phyloP scores from a whole-genome alignment of 805 yeast species.

The Kregervanrija fluxuum region DNA sequence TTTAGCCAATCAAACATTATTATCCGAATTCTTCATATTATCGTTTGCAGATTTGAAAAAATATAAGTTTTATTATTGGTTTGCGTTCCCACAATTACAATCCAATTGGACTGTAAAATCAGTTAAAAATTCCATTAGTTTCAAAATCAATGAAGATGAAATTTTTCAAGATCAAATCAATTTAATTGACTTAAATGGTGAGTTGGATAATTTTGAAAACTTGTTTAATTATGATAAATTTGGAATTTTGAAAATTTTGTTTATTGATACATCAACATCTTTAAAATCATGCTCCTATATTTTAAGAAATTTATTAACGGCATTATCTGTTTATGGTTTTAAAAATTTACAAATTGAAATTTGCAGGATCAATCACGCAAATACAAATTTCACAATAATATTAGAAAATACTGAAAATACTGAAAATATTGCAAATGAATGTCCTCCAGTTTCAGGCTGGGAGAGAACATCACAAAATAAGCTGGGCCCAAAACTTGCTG shows the following conservation, averaged over 20 bases:
- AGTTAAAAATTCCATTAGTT: neutral
- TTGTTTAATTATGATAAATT: conserved; percentile 6
- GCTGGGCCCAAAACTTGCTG: conserved; percentile 76
- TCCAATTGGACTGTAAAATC: conserved; percentile 38
- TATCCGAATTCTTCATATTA: conserved; percentile 43
- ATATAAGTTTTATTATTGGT: conserved; percentile 86
- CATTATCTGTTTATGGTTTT: conserved; percentile 28
- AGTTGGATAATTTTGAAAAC: conserved; percentile 6
- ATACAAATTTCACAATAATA: conserved; percentile 23
- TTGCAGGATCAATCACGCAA: conserved; percentile 24
- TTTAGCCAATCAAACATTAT: conserved; percentile 32
- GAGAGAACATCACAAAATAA: conserved; percentile 71
- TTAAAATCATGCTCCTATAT: conserved; percentile 14
- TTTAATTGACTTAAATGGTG: conserved; percentile 7
- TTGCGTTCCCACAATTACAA: conserved; percentile 63
- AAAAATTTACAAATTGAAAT: conserved; percentile 31
- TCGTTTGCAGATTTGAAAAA: conserved; percentile 86
- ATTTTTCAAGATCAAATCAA: conserved; percentile 12
- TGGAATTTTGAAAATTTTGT: conserved; percentile 11
- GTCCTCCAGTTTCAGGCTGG: conserved; percentile 67
- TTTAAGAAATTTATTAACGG: conserved; percentile 20
- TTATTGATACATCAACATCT: conserved; percentile 22
- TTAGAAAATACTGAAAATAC: conserved; percentile 4
- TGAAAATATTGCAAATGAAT: conserved; percentile 1
- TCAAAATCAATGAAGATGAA: neutral